Evolutionary conservation across 73 alveolate genomes (phyloP).

Genomic region (Paramecium caudatum): DNA sequence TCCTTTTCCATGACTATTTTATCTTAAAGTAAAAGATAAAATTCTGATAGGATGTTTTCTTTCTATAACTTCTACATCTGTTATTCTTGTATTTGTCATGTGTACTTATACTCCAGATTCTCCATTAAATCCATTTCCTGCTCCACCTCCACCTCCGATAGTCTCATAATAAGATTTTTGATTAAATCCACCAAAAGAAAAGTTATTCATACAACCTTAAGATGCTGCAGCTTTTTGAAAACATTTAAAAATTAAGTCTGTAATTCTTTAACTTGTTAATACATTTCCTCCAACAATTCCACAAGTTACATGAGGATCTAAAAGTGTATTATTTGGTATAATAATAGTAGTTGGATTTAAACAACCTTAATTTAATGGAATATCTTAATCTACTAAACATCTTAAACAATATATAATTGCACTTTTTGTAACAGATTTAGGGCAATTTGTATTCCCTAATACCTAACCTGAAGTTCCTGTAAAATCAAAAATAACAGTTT

Average conservation of each 20-base stretch:
- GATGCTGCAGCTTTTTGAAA: slow-evolving; percentile 91
- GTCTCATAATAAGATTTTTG: slow-evolving; percentile 90
- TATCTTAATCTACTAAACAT: slow-evolving; percentile 89
- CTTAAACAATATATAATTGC: slow-evolving; percentile 93
- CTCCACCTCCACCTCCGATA: slow-evolving; percentile 96
- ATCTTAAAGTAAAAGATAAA: slow-evolving; percentile 82
- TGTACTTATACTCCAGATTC: slow-evolving; percentile 91
- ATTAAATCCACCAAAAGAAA: slow-evolving; percentile 88
- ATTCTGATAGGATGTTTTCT: slow-evolving; percentile 90
- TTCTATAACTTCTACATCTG: slow-evolving; percentile 93
- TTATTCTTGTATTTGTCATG: slow-evolving; percentile 96
- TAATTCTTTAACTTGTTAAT: slow-evolving; percentile 87
- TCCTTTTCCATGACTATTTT: slow-evolving; percentile 92
- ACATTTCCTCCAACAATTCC: slow-evolving; percentile 97
- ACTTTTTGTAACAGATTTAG: slow-evolving; percentile 86
- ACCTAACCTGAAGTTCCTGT: slow-evolving; percentile 47
- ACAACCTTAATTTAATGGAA: slow-evolving; percentile 94
- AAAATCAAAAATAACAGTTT: slow-evolving; percentile 39
- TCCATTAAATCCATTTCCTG: slow-evolving; percentile 92
- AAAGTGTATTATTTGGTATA: slow-evolving; percentile 82
- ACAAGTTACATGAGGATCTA: slow-evolving; percentile 84
- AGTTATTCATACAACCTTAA: slow-evolving; percentile 94
- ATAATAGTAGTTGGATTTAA: slow-evolving; percentile 87
- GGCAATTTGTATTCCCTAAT: slow-evolving; percentile 31
- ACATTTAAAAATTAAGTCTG: slow-evolving; percentile 90